Conservation (phyloP, 441 rosid genomes). For the Populus tomentosa region DNA sequence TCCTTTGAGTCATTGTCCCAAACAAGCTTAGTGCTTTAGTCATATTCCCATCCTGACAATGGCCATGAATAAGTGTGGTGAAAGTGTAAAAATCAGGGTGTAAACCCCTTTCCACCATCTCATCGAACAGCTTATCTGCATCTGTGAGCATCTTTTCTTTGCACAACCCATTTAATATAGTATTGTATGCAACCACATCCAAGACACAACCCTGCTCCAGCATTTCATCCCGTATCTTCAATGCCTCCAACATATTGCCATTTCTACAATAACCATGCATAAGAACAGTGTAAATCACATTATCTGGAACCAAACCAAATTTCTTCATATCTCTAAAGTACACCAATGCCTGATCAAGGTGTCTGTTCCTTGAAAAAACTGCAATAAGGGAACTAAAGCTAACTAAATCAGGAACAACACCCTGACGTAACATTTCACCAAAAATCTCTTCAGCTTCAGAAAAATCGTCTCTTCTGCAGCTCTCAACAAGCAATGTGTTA, state of each 20-base stretch:
- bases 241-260: constrained; percentile 54
- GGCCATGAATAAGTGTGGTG: constrained; percentile 75
- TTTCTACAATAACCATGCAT: constrained; percentile 72
- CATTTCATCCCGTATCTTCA: constrained; percentile 68
- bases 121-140: constrained; percentile 58
- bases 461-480: constrained; percentile 49
- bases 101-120: constrained; percentile 62
- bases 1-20: constrained; percentile 51
- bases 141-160: constrained; percentile 60
- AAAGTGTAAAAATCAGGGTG: constrained; percentile 70
- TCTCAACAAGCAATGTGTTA: constrained; percentile 62
- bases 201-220: constrained; percentile 53
- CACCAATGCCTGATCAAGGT: constrained; percentile 49
- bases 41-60: constrained; percentile 73
- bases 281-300: constrained; percentile 69
- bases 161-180: constrained; percentile 73
- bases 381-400: too few species aligned
- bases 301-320: constrained; percentile 59
- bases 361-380: constrained; percentile 46
- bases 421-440: constrained; percentile 34
- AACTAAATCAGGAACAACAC: too few species aligned
- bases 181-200: constrained; percentile 76
- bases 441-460: constrained; percentile 50
- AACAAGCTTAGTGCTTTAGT: constrained; percentile 51
- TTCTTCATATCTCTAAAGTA: constrained; percentile 51